Evolutionary conservation across 2,329 filamentous ascomycete genomes (phyloP).

Genomic region (Claviceps arundinis): DNA sequence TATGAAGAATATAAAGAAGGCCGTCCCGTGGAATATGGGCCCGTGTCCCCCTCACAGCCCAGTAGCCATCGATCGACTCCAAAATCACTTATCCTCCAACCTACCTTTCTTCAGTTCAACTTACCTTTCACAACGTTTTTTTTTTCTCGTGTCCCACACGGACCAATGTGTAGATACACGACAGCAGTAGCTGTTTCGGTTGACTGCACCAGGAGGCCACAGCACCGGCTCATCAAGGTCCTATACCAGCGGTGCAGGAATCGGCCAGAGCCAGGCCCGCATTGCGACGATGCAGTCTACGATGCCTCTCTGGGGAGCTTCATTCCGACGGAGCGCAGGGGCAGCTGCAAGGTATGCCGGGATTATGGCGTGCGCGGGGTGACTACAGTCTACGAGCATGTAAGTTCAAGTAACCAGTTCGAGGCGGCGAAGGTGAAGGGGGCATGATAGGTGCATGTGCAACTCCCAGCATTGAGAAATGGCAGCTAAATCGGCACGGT

Average conservation of each 20-base stretch:
- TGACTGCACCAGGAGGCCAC: constrained; percentile 1
- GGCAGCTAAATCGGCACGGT: too few relatives aligned
- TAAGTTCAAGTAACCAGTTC: not conserved
- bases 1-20: too few relatives aligned
- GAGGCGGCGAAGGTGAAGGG: not conserved
- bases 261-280: not conserved
- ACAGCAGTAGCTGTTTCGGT: constrained; percentile 1
- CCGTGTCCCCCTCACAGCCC: too few relatives aligned
- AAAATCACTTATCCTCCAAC: too few relatives aligned
- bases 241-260: not conserved
- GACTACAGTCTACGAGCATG: constrained; percentile 1
- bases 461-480: too few relatives aligned
- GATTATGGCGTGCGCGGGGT: constrained; percentile 1
- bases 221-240: constrained; percentile 1
- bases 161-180: constrained; percentile 1
- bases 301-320: not conserved
- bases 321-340: not conserved
- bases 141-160: too few relatives aligned
- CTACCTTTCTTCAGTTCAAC: too few relatives aligned
- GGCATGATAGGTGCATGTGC: too few relatives aligned
- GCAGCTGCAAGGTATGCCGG: constrained; percentile 1
- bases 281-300: not conserved
- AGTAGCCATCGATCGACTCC: too few relatives aligned
- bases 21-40: too few relatives aligned
- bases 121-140: too few relatives aligned